Conservation (phyloP, 192 early-diverging fungal species). For the Linnemannia zychae region DNA sequence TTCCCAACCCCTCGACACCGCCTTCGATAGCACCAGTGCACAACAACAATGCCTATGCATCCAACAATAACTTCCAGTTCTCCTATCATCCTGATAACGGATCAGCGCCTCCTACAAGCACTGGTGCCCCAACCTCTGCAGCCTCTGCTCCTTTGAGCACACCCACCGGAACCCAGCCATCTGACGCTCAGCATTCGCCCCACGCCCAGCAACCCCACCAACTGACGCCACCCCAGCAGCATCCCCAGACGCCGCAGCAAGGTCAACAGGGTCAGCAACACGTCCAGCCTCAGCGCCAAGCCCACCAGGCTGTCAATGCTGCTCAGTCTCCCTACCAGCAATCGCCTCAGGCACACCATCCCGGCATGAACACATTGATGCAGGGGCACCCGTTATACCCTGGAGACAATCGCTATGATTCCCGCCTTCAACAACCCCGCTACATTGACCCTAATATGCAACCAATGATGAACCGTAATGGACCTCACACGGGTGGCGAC, state of each 20-base stretch:
- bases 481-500: conserved; percentile 27
- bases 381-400: conserved; percentile 46
- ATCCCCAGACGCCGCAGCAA: conserved; percentile 50
- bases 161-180: conserved; percentile 23
- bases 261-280: conserved; percentile 36
- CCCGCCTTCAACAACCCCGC: conserved; percentile 22
- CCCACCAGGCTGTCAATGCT: conserved; percentile 21
- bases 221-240: conserved; percentile 46
- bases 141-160: conserved; percentile 33
- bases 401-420: conserved; percentile 36
- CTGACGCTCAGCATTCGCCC: conserved; percentile 44
- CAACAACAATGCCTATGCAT: conserved; percentile 19
- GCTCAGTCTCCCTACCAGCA: conserved; percentile 43
- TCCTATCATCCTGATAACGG: conserved; percentile 32
- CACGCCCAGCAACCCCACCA: conserved; percentile 39
- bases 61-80: conserved; percentile 40
- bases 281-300: conserved; percentile 32
- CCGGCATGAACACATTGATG: conserved; percentile 40
- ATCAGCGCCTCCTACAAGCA: conserved; percentile 23
- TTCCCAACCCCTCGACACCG: conserved; percentile 33
- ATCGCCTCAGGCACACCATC: conserved; percentile 41
- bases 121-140: conserved; percentile 5
- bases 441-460: conserved; percentile 50
- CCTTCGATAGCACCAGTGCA: conserved; percentile 45
- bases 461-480: conserved; percentile 34